Conservation (phyloP, 352 stramenopile genomes). For the Phytophthora fragariaefolia region DNA sequence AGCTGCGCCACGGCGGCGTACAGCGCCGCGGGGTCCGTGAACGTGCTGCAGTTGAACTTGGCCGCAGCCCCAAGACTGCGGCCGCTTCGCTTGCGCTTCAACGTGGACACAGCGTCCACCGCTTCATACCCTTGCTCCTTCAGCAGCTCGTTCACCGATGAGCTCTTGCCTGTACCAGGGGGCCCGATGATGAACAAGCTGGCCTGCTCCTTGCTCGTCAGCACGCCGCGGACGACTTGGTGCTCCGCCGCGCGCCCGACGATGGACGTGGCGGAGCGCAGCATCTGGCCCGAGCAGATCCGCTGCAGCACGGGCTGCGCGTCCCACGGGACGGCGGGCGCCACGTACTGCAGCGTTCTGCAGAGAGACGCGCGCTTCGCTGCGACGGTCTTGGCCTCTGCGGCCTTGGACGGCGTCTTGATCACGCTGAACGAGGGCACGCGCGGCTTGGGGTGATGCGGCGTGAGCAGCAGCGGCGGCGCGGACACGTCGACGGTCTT, state of each 20-base stretch:
- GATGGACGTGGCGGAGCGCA: conserved; percentile 26
- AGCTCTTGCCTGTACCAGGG: conserved; percentile 75
- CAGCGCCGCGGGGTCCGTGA: conserved; percentile 52
- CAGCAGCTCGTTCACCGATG: conserved; percentile 55
- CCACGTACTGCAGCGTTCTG: conserved; percentile 29
- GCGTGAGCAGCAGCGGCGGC: conserved; percentile 30
- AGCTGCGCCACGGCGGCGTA: conserved; percentile 45
- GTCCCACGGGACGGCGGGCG: conserved; percentile 4
- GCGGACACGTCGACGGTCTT: conserved; percentile 28
- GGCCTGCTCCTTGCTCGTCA: conserved; percentile 20
- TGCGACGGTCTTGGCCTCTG: conserved; percentile 5
- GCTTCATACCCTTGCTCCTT: conserved; percentile 36
- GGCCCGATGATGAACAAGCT: conserved; percentile 74
- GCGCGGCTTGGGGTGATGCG: conserved; percentile 24
- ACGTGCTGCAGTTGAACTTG: conserved; percentile 76
- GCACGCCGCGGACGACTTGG: conserved; percentile 40
- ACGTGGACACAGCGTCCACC: neutral
- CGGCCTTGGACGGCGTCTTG: conserved; percentile 14
- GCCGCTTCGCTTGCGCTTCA: conserved; percentile 17
- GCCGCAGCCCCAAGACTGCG: conserved; percentile 32
- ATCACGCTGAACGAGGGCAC: neutral
- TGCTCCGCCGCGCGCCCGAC: conserved; percentile 55
- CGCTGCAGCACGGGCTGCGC: conserved; percentile 36
- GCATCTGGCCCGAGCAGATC: conserved; percentile 35
- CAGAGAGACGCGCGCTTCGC: conserved; percentile 11